Base-by-base conservation (phyloP, 495 filamentous ascomycete species). In the Thozetella sp. region DNA sequence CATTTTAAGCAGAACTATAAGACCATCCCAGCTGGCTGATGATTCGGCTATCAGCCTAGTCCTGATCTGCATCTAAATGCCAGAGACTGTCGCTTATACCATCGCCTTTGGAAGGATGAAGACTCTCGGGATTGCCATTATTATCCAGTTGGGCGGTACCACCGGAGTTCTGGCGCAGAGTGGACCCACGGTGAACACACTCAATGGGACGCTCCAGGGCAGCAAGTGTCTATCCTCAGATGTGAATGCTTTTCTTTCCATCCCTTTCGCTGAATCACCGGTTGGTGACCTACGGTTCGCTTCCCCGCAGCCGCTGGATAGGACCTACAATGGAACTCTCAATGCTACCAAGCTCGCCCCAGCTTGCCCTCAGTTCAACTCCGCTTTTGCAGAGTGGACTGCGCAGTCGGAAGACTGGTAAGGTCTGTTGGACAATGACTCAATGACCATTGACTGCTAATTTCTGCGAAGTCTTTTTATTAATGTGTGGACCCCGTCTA, bases 391-490 rank as follows among this genome's bases (percentile, higher is more conserved):
- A n/a, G n/a, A n/a, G n/a, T n/a, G n/a, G n/a, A n/a, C n/a, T n/a
- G n/a, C n/a, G n/a, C n/a, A n/a, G n/a, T n/a, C n/a, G n/a, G n/a
- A n/a, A n/a, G n/a, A n/a, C n/a, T n/a, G n/a, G n/a, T 72, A 76
- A 13, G 79, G 82, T n/a, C 68, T 74, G 25, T n/a, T 74, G 63
- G 27, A 69, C 69, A 22, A 62, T 85, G 3, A 25, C 81, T 3
- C 56, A 68, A 2, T 72, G 78, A n/a, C 72, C 87, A 2, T 57
- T 90, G 0, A 83, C 79, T 11, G 56, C 76, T 1, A 52, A 91
- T 15, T 62, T 77, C 90, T 3, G 66, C 89, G 92, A 71, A 92
- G 90, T 67, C 68, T 92, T 54, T 87, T 75, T 26, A 69, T 92
- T 43, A 86, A 84, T 55, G 81, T 92, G 22, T 72, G 85, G 22